Conservation (phyloP, 495 filamentous ascomycete species). For the Penicillium fimorum region DNA sequence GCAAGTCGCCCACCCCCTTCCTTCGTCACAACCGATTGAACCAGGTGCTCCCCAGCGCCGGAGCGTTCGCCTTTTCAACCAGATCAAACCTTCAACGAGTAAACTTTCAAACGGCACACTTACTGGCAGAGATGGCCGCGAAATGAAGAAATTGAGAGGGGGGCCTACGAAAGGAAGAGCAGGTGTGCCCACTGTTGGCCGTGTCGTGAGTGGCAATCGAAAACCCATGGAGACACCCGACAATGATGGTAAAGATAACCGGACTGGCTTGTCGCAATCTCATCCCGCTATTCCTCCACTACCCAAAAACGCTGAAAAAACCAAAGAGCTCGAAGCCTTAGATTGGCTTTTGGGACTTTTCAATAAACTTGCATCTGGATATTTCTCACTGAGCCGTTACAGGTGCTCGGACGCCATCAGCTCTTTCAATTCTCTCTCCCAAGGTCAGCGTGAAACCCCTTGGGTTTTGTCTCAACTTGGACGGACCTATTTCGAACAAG, state of each 20-base stretch:
- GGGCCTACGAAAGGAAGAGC: constrained; percentile 56
- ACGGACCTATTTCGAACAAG: constrained; percentile 84
- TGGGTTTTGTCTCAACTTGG: constrained; percentile 91
- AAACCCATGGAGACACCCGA: constrained; percentile 65
- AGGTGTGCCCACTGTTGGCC: constrained; percentile 64
- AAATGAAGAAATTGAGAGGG: constrained; percentile 75
- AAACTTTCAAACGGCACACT: constrained; percentile 51
- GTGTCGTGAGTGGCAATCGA: constrained; percentile 82
- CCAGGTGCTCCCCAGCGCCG: constrained; percentile 71
- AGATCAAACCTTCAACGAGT: constrained; percentile 60
- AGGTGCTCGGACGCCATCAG: constrained; percentile 73
- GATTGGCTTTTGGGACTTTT: constrained; percentile 79
- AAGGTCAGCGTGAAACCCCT: constrained; percentile 84
- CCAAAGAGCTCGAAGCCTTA: constrained; percentile 72
- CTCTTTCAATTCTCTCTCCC: constrained; percentile 64
- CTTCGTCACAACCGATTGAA: constrained; percentile 50
- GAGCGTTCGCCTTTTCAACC: constrained; percentile 75
- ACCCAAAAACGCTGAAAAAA: constrained; percentile 38
- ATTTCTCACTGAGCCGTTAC: constrained; percentile 73
- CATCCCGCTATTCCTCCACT: constrained; percentile 29
- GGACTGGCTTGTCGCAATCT: constrained; percentile 24
- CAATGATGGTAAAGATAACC: constrained; percentile 58
- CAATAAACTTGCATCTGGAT: constrained; percentile 76
- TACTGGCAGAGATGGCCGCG: constrained; percentile 60
- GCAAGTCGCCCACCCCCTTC: constrained; percentile 62